phyloP scores from a whole-genome alignment of 345 rosid species.

The Populus deltoides region DNA sequence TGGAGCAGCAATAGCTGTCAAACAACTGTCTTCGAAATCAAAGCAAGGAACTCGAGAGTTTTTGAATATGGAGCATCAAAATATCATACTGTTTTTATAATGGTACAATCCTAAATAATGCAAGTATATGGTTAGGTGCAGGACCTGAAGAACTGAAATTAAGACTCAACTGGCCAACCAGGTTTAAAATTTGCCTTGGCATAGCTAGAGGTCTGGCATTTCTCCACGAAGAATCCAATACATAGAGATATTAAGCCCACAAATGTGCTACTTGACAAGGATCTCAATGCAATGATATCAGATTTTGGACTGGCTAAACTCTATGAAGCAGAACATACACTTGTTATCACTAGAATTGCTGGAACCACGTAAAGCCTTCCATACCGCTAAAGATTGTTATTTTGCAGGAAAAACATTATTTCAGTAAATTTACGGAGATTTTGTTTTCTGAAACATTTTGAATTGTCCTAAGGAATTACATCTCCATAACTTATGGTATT shows the following conservation, averaged over 20 bases:
- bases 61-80: too few species aligned
- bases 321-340: conserved; percentile 6
- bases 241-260: conserved; percentile 1
- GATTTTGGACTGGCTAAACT: conserved; percentile 12
- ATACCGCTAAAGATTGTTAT: background rate
- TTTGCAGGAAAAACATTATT: background rate
- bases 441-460: background rate
- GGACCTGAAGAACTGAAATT: background rate
- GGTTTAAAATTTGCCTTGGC: background rate
- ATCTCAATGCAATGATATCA: conserved; percentile 11
- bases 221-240: conserved; percentile 5
- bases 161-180: background rate
- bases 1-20: too few species aligned
- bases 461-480: background rate
- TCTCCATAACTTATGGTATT: background rate
- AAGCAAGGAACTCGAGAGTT: too few species aligned
- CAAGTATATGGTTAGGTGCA: background rate
- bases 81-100: too few species aligned
- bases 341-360: conserved; percentile 5
- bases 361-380: background rate
- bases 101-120: background rate
- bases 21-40: too few species aligned
- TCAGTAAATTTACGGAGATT: too few species aligned
- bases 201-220: background rate
- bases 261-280: conserved; percentile 5